Base-by-base conservation (phyloP, 176 grass and related monocot species). In the Phoenix dactylifera region DNA sequence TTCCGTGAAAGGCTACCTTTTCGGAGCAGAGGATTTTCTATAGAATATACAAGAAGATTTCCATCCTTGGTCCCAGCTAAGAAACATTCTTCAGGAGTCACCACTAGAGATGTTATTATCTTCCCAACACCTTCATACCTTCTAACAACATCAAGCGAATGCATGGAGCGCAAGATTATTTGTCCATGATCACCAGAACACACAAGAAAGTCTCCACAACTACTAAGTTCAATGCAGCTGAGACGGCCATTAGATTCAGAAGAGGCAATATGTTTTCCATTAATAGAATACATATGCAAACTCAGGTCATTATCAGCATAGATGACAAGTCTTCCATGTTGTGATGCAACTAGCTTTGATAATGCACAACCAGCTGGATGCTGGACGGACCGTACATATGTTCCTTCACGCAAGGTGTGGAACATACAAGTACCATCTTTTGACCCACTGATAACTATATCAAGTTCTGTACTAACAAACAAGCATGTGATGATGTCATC, bases 351-450 rank as follows among this genome's bases (percentile, higher is more conserved):
- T 65, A 97, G 23, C 72, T 91, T 97, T 7, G 92, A 85, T 35
- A 97, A 60, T 59, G 80, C 73, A 72, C 72, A 39, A 26, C 80
- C 84, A 20, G 84, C 79, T 71, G 83, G 87, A 73, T 97, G 84
- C 15, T 60, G 83, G 69, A 97, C 85, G 52, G 87, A 97, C 39
- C 84, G 87, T 49, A 88, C 81, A 29, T 97, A 97, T 64, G 32
- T 85, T 58, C 92, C 92, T 52, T 85, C 75, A 58, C 72, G 71
- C 52, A 97, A 60, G 26, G 87, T 97, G 62, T 97, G 87, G 73
- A 97, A 97, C 58, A 97, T 97, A 76, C 92, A 97, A 23, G 92
- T 97, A 58, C 92, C 92, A 69, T 97, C 92, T 76, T 97, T 97
- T 25, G 92, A 97, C 24, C 92, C 92, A 80, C 83, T 90, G 59